Percentiles rank a stretch among this genome's conserved stretches.
phyloP scores from a whole-genome alignment of 495 filamentous ascomycete genomes.

The Darksidea phi region DNA sequence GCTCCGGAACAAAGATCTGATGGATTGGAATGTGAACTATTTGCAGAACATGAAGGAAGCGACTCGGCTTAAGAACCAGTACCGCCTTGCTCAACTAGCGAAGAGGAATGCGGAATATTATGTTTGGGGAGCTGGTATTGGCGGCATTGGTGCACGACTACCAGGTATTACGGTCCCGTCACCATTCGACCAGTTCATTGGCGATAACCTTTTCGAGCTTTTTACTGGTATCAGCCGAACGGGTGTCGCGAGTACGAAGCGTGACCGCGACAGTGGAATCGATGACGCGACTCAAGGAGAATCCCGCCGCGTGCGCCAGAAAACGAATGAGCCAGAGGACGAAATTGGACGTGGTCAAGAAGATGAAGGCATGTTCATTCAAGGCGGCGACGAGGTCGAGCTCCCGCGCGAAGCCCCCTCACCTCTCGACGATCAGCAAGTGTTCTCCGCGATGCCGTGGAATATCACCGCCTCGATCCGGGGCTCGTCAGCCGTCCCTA shows the following conservation, averaged over 20 bases:
- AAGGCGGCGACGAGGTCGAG: constrained; percentile 47
- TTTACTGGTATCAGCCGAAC: constrained; percentile 44
- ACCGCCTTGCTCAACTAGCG: constrained; percentile 31
- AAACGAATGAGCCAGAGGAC: constrained; percentile 44
- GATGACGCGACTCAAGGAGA: constrained; percentile 43
- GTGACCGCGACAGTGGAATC: constrained; percentile 42
- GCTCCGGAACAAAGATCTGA: constrained; percentile 42
- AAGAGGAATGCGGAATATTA: constrained; percentile 46
- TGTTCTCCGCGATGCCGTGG: constrained; percentile 67
- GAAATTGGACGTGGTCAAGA: constrained; percentile 48
- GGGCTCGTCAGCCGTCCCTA: constrained; percentile 50
- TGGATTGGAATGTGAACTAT: constrained; percentile 42
- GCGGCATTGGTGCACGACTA: constrained; percentile 55
- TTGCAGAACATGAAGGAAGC: constrained; percentile 41
- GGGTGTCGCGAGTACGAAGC: constrained; percentile 44
- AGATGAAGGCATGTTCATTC: constrained; percentile 45
- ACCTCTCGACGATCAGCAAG: constrained; percentile 55
- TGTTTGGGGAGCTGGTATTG: constrained; percentile 42
- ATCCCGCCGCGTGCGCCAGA: constrained; percentile 48
- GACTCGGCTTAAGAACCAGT: constrained; percentile 23
- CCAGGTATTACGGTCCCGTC: constrained; percentile 43
- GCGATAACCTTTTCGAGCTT: constrained; percentile 51
- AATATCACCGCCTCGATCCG: constrained; percentile 62
- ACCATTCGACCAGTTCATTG: constrained; percentile 57
- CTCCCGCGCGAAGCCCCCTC: constrained; percentile 59